phyloP scores from a whole-genome alignment of 148 eudicot genomes.

The Rhododendron simsii region DNA sequence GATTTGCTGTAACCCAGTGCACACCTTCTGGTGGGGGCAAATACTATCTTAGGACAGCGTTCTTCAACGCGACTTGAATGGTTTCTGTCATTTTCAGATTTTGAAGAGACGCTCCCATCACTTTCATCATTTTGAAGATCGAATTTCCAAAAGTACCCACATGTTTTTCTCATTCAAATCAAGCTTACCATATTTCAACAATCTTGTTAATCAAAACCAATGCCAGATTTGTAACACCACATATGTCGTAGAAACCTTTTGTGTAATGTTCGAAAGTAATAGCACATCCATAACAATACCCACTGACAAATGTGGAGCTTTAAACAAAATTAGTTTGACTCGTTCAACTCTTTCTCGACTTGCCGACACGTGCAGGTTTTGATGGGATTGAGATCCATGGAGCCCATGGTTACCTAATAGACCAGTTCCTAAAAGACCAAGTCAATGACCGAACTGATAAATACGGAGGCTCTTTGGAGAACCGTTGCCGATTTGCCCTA shows the following conservation, averaged over 20 bases:
- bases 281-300: not conserved
- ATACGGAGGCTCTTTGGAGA: slow-evolving; percentile 6
- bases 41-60: too few species aligned
- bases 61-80: too few species aligned
- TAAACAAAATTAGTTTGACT: not conserved
- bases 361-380: slow-evolving; percentile 22
- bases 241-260: not conserved
- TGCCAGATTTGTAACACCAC: not conserved
- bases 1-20: too few species aligned
- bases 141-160: too few species aligned
- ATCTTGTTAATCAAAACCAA: not conserved
- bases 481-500: not conserved
- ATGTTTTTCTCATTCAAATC: too few species aligned
- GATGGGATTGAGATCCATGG: slow-evolving; percentile 43
- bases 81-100: too few species aligned
- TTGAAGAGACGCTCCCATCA: too few species aligned
- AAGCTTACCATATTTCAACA: too few species aligned
- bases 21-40: too few species aligned
- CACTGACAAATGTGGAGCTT: not conserved
- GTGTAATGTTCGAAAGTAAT: not conserved
- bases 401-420: slow-evolving; percentile 41
- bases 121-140: too few species aligned
- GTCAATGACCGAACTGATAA: not conserved
- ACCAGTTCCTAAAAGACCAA: slow-evolving; percentile 30
- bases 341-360: not conserved